These are phyloP conservation scores for Medicago arabica DNA, from an alignment of 306 rosid genomes.

Conservation along the genomic window DNA sequence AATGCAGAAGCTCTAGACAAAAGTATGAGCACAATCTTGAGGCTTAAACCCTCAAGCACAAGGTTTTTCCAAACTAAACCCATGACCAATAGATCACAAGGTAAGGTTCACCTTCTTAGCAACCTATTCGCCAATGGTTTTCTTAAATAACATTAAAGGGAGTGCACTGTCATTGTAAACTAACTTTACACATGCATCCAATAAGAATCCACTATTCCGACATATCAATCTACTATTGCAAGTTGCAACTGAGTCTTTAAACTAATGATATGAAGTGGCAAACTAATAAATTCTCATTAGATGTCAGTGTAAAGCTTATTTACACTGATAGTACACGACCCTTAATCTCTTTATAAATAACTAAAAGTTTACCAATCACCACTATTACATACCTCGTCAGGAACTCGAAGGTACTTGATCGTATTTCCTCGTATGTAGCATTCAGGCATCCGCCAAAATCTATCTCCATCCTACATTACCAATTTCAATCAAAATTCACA, in stretches of 20 bases:
- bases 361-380: background rate
- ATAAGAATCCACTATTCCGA: background rate
- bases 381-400: slow-evolving; percentile 79
- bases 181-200: background rate
- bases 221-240: background rate
- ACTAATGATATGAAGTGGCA: background rate
- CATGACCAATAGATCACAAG: slow-evolving; percentile 1
- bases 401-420: slow-evolving; percentile 94
- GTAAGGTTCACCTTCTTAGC: slow-evolving; percentile 8
- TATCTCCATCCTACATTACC: slow-evolving; percentile 82
- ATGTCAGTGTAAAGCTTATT: background rate
- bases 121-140: slow-evolving; percentile 1
- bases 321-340: background rate
- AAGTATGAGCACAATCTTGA: background rate
- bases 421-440: slow-evolving; percentile 97
- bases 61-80: background rate
- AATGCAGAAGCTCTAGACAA: slow-evolving; percentile 6
- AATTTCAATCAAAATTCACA: slow-evolving; percentile 3
- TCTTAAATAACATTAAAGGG: background rate
- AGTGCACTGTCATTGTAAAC: background rate
- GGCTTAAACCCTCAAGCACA: background rate
- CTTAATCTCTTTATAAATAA: background rate
- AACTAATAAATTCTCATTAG: background rate
- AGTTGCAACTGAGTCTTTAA: background rate
- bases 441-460: slow-evolving; percentile 99